These are phyloP conservation scores for Leptodermis oblonga DNA, from an alignment of 257 asterid genomes.

Conservation along the genomic window DNA sequence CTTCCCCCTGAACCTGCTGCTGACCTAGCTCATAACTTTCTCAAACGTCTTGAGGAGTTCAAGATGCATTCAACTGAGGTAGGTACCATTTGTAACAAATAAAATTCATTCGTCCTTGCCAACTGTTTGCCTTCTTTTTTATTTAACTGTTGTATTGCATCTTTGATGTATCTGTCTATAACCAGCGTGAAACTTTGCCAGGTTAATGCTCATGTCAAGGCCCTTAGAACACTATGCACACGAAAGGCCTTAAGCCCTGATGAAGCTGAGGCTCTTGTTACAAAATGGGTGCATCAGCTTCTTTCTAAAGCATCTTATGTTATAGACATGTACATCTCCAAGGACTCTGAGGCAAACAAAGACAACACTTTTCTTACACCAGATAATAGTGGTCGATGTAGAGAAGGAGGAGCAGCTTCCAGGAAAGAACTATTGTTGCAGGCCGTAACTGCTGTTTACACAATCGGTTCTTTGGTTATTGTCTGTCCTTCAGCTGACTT, in stretches of 20 bases:
- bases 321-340: slow-evolving; percentile 53
- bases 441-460: slow-evolving; percentile 65
- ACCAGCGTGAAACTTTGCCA: slow-evolving; percentile 30
- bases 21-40: slow-evolving; percentile 76
- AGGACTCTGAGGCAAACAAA: slow-evolving; percentile 31
- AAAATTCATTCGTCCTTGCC: neutral
- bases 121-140: neutral
- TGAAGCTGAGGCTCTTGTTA: slow-evolving; percentile 65
- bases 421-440: slow-evolving; percentile 33
- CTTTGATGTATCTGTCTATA: neutral
- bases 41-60: slow-evolving; percentile 73
- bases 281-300: slow-evolving; percentile 69
- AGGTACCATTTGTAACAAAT: slow-evolving; percentile 13
- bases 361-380: slow-evolving; percentile 52
- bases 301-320: slow-evolving; percentile 53
- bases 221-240: slow-evolving; percentile 78
- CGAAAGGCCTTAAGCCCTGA: slow-evolving; percentile 52
- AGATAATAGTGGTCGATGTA: slow-evolving; percentile 30
- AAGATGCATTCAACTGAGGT: slow-evolving; percentile 97
- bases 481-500: slow-evolving; percentile 67
- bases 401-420: slow-evolving; percentile 33
- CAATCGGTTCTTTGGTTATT: slow-evolving; percentile 72
- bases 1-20: slow-evolving; percentile 90
- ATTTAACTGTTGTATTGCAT: neutral
- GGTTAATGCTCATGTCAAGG: slow-evolving; percentile 96